phyloP scores from a whole-genome alignment of 2,329 filamentous ascomycete species.

The Sphaerulina populicola region DNA sequence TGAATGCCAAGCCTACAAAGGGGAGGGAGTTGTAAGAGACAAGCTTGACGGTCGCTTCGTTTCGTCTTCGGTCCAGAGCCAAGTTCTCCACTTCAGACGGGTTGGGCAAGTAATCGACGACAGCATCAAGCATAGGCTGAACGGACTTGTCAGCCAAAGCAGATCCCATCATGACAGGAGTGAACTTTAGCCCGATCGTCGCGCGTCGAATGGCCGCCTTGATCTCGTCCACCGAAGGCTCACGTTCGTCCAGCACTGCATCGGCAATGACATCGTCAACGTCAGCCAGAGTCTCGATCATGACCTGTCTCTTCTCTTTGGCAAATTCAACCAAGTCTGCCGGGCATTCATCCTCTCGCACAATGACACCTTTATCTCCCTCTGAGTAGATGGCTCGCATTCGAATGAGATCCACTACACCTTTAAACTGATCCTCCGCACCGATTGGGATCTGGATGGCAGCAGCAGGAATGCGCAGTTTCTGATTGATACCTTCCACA shows the following conservation, averaged over 20 bases:
- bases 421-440: slow-evolving; percentile 80
- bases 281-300: slow-evolving; percentile 93
- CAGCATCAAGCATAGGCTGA: slow-evolving; percentile 92
- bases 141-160: slow-evolving; percentile 90
- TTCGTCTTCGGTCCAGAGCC: slow-evolving; percentile 72
- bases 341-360: slow-evolving; percentile 74
- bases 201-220: slow-evolving; percentile 85
- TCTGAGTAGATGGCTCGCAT: slow-evolving; percentile 94
- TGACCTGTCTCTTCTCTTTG: slow-evolving; percentile 69
- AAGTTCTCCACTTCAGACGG: slow-evolving; percentile 81
- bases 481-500: slow-evolving; percentile 93
- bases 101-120: slow-evolving; percentile 92
- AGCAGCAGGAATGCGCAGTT: slow-evolving; percentile 85
- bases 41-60: slow-evolving; percentile 73
- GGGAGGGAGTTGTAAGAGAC: slow-evolving; percentile 89
- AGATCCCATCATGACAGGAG: slow-evolving; percentile 92
- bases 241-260: slow-evolving; percentile 79
- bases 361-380: slow-evolving; percentile 65
- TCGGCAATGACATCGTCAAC: slow-evolving; percentile 98
- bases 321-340: slow-evolving; percentile 67
- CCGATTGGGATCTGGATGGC: slow-evolving; percentile 94
- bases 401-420: slow-evolving; percentile 82
- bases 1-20: slow-evolving; percentile 94
- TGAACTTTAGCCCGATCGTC: slow-evolving; percentile 84
- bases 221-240: slow-evolving; percentile 72